Evolutionary conservation across 768 basidiomycete genomes (phyloP).

Genomic region (Collybiopsis confluens): DNA sequence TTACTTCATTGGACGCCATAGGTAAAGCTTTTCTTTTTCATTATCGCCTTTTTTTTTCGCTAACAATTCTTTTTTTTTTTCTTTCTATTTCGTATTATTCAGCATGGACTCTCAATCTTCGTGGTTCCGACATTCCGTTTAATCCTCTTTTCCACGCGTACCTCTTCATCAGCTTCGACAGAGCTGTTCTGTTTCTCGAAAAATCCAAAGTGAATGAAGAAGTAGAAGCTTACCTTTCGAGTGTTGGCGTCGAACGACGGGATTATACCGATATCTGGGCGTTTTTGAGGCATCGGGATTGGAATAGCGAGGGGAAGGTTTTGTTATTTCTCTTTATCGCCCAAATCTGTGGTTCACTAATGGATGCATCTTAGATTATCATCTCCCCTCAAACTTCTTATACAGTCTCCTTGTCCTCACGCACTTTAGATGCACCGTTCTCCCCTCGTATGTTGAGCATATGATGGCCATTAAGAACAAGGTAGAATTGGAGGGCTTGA

Average conservation of each 20-base stretch:
- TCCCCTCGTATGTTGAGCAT: conserved; percentile 63
- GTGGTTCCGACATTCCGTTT: conserved; percentile 83
- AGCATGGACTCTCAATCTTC: conserved; percentile 86
- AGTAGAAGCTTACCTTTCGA: conserved; percentile 52
- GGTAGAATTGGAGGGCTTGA: conserved; percentile 19
- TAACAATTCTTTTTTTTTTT: background rate
- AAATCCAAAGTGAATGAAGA: conserved; percentile 57
- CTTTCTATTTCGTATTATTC: conserved; percentile 3
- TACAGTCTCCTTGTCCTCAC: conserved; percentile 81
- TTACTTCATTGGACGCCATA: conserved; percentile 66
- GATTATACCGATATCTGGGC: conserved; percentile 79
- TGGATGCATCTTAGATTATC: conserved; percentile 40
- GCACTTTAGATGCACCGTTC: conserved; percentile 72
- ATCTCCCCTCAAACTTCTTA: conserved; percentile 73
- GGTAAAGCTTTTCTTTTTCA: conserved; percentile 65
- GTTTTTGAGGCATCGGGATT: conserved; percentile 67
- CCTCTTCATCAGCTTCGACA: conserved; percentile 61
- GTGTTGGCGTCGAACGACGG: conserved; percentile 50
- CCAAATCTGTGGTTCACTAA: background rate
- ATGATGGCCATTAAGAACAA: conserved; percentile 88
- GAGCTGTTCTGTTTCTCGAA: conserved; percentile 74
- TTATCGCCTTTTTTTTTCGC: conserved; percentile 47
- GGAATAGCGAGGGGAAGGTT: conserved; percentile 34
- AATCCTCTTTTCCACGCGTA: conserved; percentile 92
- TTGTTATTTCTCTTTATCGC: too few species aligned